phyloP scores from a whole-genome alignment of 148 eudicot genomes.

The Rhododendron griersonianum region DNA sequence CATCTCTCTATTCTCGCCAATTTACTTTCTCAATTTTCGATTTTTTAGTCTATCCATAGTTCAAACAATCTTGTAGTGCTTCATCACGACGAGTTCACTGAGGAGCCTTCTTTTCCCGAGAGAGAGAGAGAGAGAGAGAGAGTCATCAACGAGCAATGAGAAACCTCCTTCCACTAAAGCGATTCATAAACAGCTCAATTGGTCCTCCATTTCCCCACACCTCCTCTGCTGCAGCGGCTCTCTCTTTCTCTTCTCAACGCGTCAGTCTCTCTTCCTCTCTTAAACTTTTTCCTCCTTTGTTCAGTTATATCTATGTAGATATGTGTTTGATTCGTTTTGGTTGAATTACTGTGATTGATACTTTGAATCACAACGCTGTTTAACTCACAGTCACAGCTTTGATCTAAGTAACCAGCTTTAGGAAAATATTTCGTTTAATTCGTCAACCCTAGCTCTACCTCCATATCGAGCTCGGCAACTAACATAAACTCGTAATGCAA shows the following conservation, averaged over 20 bases:
- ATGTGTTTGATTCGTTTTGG: background rate
- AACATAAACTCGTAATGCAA: background rate
- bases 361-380: background rate
- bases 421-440: background rate
- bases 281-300: background rate
- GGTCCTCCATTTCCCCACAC: background rate
- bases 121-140: background rate
- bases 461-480: background rate
- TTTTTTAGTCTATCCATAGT: background rate
- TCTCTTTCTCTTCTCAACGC: constrained; percentile 1
- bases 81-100: constrained; percentile 21
- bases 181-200: background rate
- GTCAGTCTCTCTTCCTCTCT: constrained; percentile 11
- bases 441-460: background rate
- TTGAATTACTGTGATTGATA: background rate
- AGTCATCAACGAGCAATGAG: background rate
- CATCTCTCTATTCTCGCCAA: background rate
- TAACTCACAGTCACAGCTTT: background rate
- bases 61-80: constrained; percentile 9
- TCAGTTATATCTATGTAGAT: background rate
- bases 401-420: background rate
- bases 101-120: constrained; percentile 29
- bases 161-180: background rate
- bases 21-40: background rate
- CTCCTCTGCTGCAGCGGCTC: background rate